Evolutionary conservation across 148 eudicot genomes (phyloP), one percentile per base, ranked within the genome.

Genomic region (Heliosperma pusillum): DNA sequence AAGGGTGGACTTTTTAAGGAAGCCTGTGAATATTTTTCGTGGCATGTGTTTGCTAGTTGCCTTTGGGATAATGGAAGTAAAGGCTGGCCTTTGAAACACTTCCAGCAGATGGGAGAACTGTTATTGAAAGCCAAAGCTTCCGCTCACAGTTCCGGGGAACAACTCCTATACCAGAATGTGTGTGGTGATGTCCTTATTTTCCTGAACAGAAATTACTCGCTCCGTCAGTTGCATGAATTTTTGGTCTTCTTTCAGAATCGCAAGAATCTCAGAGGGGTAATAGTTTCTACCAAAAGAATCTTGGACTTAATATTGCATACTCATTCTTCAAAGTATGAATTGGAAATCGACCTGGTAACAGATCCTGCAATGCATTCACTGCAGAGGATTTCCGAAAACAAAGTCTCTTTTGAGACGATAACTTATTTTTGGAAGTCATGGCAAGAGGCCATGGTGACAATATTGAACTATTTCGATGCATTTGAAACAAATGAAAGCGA

Each of bases 51-150:
- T 21, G 82, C 85, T 50, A 56, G 74, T 70, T 82, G 85, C 68
- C 72, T 86, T 11, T 87, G 97, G 91, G 66, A 24, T 30, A 62
- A 63, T 20, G 78, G 82, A 58, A 67, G 67, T 40, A 82, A 59
- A 59, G 91, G 93, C 69, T 89, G 91, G 92, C 91, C 93, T 6
- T 63, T 85, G 29, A 91, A 86, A 66, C 66, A 69, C 2, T 89
- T 89, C 71, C 61, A 80, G 0, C 59, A 47, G 24, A 77, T 83
- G 83, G 84, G 73, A 57, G 87, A 89, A 55, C 76, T 88, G 66
- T 74, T 89, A 15, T 21, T 42, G 69, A 87, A 83, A 71, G 87
- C 84, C 36, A 83, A 77, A 58, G 82, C 59, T 19, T 76, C 71
- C 55, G 91, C 91, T 60, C 30, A 45, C 56, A 74, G 66, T 13